Evolutionary conservation across 805 yeast genomes (phyloP).

Genomic region (Saccharomycopsis guyanensis): DNA sequence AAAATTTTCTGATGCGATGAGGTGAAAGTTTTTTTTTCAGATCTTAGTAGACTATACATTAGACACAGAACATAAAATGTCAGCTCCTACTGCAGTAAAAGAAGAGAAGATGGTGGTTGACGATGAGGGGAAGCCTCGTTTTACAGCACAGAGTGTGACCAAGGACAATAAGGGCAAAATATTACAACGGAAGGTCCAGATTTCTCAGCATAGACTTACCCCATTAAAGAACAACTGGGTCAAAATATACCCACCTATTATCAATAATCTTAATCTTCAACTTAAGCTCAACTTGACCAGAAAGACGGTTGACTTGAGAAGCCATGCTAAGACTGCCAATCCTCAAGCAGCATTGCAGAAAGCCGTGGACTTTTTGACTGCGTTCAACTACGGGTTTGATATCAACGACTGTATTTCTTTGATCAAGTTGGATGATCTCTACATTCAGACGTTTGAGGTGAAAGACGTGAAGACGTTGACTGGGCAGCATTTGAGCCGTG

Average conservation of each 20-base stretch:
- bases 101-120: constrained; percentile 45
- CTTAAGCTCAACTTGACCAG: constrained; percentile 90
- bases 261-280: constrained; percentile 88
- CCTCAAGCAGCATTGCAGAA: constrained; percentile 95
- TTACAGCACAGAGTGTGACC: constrained; percentile 37
- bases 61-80: not conserved
- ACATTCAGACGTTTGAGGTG: constrained; percentile 93
- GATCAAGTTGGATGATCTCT: constrained; percentile 87
- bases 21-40: not conserved
- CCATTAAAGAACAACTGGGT: constrained; percentile 89
- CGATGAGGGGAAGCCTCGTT: constrained; percentile 82
- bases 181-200: constrained; percentile 82
- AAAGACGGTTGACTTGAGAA: constrained; percentile 82
- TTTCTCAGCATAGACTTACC: constrained; percentile 96
- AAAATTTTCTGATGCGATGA: too few relatives aligned
- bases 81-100: constrained; percentile 49
- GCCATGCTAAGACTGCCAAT: constrained; percentile 68
- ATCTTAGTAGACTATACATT: not conserved
- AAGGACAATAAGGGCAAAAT: constrained; percentile 60
- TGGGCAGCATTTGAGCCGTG: constrained; percentile 96
- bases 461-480: constrained; percentile 93
- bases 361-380: constrained; percentile 95
- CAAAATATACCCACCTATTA: constrained; percentile 91
- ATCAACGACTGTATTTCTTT: constrained; percentile 95
- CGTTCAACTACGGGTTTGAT: constrained; percentile 94